A percentile compares a stretch with the other conserved stretches of the same genome.
Evolutionary conservation across 306 rosid species (phyloP).

Genomic region (Trifolium repens): DNA sequence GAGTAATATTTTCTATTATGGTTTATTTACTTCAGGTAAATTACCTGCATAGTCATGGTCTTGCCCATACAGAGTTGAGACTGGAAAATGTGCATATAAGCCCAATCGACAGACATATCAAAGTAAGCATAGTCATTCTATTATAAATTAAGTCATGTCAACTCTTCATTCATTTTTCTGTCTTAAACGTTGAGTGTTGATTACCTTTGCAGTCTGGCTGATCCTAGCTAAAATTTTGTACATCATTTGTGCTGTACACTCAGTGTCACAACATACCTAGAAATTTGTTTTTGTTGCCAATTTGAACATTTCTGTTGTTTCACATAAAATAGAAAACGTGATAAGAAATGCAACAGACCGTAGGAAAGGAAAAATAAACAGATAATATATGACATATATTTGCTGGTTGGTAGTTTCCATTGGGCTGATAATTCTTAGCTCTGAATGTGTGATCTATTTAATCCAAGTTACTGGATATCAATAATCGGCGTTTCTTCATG

Average conservation of each 20-base stretch:
- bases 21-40: constrained; percentile 67
- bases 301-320: constrained; percentile 14
- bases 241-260: constrained; percentile 18
- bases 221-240: constrained; percentile 23
- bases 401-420: constrained; percentile 30
- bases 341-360: constrained; percentile 31
- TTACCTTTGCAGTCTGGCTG: constrained; percentile 34
- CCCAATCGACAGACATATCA: constrained; percentile 95
- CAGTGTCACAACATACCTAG: constrained; percentile 28
- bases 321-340: constrained; percentile 3
- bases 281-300: constrained; percentile 20
- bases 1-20: constrained; percentile 41
- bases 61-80: constrained; percentile 96
- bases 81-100: constrained; percentile 95
- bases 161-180: constrained; percentile 37
- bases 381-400: constrained; percentile 19
- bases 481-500: constrained; percentile 40
- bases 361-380: constrained; percentile 29
- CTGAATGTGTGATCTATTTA: constrained; percentile 22
- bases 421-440: constrained; percentile 21
- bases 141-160: background rate
- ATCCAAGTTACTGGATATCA: constrained; percentile 38
- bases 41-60: constrained; percentile 97
- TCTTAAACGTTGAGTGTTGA: constrained; percentile 20
- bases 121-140: constrained; percentile 63